Evolutionary conservation across 129 eudicot species (phyloP), one percentile per base, ranked within the genome.

Genomic region (Dittrichia graveolens): DNA sequence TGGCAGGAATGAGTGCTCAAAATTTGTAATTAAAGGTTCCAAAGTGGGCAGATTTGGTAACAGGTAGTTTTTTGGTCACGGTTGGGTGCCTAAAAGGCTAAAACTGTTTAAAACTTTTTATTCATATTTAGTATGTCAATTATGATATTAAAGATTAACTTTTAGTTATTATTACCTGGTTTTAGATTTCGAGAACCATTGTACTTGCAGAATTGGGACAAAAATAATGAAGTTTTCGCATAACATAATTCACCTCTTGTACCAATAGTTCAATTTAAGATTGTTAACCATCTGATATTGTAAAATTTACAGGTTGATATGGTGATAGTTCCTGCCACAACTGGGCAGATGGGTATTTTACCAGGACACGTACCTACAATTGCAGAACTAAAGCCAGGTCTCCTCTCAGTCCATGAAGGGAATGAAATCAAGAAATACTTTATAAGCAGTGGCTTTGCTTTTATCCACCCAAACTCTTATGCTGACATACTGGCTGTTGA

Each of bases 301-400:
- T 68, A 8, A 52, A 53, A 18, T 16, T 74, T 67, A 35, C 83
- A 92, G 98, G 98, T 92, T 16, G 96, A 91, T 55, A 88, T 91
- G 92, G 91, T 88, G 65, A 85, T 82, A 38, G 82, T 85, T 24
- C 95, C 97, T 5, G 92, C 95, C 11, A 83, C 92, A 69, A 85
- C 90, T 0, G 97, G 97, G 48, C 89, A 88, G 69, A 88, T 91
- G 95, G 92, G 97, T 80, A 79, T 91, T 55, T 85, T 91, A 70
- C 92, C 97, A 31, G 95, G 97, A 59, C 92, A 91, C 16, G 86
- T 88, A 16, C 76, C 97, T 1, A 88, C 92, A 80, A 88, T 88
- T 43, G 89, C 97, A 8, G 95, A 91, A 79, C 85, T 88, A 35
- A 88, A 91, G 43, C 92, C 97, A 1, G 97, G 97, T 61, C 67